A percentile compares a stretch with the other conserved stretches of the same genome.
Evolutionary conservation across 192 early-diverging fungal genomes (phyloP).

Genomic region (Phlyctochytrium arcticum): DNA sequence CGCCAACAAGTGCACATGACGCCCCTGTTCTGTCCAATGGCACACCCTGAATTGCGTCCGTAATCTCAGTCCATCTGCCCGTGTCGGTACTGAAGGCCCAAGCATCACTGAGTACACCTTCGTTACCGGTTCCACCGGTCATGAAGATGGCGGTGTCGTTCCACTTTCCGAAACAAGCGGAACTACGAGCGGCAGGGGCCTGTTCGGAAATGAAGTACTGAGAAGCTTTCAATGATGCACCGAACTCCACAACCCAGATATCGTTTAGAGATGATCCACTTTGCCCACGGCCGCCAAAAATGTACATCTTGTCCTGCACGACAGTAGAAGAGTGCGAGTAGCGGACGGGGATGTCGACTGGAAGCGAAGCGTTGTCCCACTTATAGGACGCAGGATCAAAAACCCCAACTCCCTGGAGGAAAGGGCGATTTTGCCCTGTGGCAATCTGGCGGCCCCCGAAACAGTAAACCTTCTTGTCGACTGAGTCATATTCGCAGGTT

Average conservation of each 20-base stretch:
- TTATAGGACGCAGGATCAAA: not conserved
- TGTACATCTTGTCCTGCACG: constrained; percentile 4
- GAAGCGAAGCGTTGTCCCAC: not conserved
- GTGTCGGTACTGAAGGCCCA: constrained; percentile 9
- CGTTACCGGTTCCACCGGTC: not conserved
- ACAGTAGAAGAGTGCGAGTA: constrained; percentile 3
- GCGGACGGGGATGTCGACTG: not conserved
- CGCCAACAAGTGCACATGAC: constrained; percentile 2
- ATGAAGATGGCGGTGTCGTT: constrained; percentile 21
- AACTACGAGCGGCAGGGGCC: constrained; percentile 1
- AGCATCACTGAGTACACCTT: not conserved
- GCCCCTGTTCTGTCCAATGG: constrained; percentile 6
- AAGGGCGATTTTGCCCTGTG: not conserved
- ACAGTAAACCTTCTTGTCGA: constrained; percentile 14
- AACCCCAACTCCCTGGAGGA: constrained; percentile 11
- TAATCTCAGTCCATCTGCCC: constrained; percentile 10
- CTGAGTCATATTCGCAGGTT: constrained; percentile 11
- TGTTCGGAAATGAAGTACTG: not conserved
- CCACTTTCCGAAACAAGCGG: not conserved
- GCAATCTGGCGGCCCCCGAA: constrained; percentile 6
- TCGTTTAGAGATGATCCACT: not conserved
- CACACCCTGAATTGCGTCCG: not conserved
- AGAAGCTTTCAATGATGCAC: no score
- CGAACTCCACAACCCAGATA: not conserved
- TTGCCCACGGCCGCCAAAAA: constrained; percentile 13